These are phyloP conservation scores for Termitomyces sp. DNA, from an alignment of 768 basidiomycete species.

Conservation along the genomic window DNA sequence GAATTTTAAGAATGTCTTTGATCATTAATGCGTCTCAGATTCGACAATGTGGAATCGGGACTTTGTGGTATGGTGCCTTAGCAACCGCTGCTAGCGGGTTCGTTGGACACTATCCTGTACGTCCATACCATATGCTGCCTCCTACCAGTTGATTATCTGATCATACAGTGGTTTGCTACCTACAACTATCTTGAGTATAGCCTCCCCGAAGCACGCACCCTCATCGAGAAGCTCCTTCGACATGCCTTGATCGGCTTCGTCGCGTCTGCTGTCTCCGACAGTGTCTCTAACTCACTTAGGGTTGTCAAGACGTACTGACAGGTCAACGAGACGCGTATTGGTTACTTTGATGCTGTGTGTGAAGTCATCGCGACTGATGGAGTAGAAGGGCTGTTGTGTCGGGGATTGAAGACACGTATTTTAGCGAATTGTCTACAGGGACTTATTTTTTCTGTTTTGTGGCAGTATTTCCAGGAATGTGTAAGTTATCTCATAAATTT, in stretches of 20 bases:
- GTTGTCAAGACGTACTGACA: constrained; percentile 97
- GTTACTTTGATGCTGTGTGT: constrained; percentile 72
- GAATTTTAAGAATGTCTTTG: not conserved
- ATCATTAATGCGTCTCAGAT: constrained; percentile 34
- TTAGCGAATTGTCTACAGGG: constrained; percentile 90
- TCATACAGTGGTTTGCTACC: constrained; percentile 66
- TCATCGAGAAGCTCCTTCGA: constrained; percentile 57
- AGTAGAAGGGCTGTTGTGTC: constrained; percentile 72
- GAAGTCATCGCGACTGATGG: constrained; percentile 77
- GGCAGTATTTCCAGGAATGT: constrained; percentile 88
- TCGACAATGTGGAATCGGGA: constrained; percentile 65
- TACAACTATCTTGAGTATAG: constrained; percentile 72
- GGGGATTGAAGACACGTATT: constrained; percentile 86
- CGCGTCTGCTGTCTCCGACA: constrained; percentile 83
- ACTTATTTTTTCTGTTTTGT: constrained; percentile 84
- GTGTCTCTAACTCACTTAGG: constrained; percentile 79
- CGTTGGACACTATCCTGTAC: constrained; percentile 83
- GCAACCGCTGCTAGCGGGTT: constrained; percentile 93
- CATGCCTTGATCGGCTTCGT: constrained; percentile 90
- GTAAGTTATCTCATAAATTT: constrained; percentile 49
- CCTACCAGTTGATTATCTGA: not conserved
- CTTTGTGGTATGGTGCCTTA: constrained; percentile 85
- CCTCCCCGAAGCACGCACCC: constrained; percentile 50
- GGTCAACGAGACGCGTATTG: constrained; percentile 75
- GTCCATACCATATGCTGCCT: constrained; percentile 11